Conservation (phyloP, 352 stramenopile species). For the Phytophthora sp. region DNA sequence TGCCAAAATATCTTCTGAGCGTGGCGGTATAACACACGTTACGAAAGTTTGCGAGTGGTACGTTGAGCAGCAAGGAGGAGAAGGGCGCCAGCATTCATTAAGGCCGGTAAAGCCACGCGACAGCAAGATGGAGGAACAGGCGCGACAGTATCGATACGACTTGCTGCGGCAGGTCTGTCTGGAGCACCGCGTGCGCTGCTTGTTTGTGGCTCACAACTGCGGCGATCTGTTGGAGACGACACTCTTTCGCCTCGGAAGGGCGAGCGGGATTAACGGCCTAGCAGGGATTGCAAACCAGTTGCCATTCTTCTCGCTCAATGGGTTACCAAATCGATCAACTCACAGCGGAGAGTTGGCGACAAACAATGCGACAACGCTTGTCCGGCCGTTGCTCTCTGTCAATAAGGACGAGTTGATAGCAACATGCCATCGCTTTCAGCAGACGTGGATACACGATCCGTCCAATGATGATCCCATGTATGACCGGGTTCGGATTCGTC, state of each 20-base stretch:
- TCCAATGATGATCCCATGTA: conserved; percentile 81
- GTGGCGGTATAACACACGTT: conserved; percentile 58
- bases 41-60: conserved; percentile 65
- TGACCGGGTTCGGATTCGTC: conserved; percentile 84
- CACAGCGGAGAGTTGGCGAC: neutral
- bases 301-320: conserved; percentile 31
- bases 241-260: conserved; percentile 77
- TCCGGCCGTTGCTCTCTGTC: conserved; percentile 69
- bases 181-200: conserved; percentile 56
- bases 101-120: conserved; percentile 43
- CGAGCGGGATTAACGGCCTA: conserved; percentile 79
- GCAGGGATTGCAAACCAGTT: conserved; percentile 60
- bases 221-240: conserved; percentile 85
- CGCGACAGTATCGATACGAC: conserved; percentile 71
- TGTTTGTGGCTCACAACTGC: conserved; percentile 84
- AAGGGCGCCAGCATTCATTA: neutral
- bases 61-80: conserved; percentile 6
- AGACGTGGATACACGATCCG: conserved; percentile 85
- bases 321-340: neutral
- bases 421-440: conserved; percentile 74
- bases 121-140: conserved; percentile 82
- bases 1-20: conserved; percentile 44
- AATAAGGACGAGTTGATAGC: conserved; percentile 66
- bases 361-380: conserved; percentile 35
- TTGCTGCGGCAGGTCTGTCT: conserved; percentile 60